Evolutionary conservation across 2,329 filamentous ascomycete species (phyloP).

Genomic region (Hirsutella thompsonii): DNA sequence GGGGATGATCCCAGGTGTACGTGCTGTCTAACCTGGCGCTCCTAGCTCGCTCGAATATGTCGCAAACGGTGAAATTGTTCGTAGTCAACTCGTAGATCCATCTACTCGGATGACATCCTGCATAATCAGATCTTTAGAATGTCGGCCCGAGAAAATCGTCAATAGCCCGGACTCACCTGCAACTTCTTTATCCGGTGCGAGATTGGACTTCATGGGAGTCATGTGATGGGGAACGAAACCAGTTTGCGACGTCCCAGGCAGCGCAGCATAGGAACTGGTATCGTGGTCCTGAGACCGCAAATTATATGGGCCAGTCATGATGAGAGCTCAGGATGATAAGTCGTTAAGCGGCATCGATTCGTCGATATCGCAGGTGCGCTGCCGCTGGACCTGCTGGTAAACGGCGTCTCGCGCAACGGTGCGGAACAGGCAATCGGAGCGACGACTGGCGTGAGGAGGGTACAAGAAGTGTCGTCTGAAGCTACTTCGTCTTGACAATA

Average conservation of each 20-base stretch:
- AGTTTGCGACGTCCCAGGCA: constrained; percentile 17
- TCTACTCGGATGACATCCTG: constrained; percentile 25
- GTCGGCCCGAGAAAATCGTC: not conserved
- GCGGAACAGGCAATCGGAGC: too few species aligned
- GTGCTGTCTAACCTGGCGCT: constrained; percentile 15
- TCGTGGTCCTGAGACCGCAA: constrained; percentile 15
- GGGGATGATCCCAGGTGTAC: constrained; percentile 21
- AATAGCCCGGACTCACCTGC: constrained; percentile 15
- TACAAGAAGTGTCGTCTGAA: too few species aligned
- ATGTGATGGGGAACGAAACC: constrained; percentile 17
- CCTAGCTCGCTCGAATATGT: constrained; percentile 21
- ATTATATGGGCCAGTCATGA: constrained; percentile 17
- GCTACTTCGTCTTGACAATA: too few species aligned
- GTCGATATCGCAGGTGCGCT: too few species aligned
- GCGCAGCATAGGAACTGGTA: constrained; percentile 14
- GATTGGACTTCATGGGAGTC: constrained; percentile 18
- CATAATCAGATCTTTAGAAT: not conserved
- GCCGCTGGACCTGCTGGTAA: too few species aligned
- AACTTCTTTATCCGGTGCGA: constrained; percentile 12
- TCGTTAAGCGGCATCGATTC: too few species aligned
- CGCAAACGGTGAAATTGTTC: constrained; percentile 22
- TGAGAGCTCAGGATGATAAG: not conserved
- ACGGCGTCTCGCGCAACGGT: too few species aligned
- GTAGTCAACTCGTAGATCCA: constrained; percentile 27
- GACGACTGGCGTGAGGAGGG: too few species aligned